A percentile compares a stretch with the other conserved stretches of the same genome.
These are phyloP conservation scores for Glycine soja DNA, from an alignment of 306 rosid genomes.

Conservation along the genomic window DNA sequence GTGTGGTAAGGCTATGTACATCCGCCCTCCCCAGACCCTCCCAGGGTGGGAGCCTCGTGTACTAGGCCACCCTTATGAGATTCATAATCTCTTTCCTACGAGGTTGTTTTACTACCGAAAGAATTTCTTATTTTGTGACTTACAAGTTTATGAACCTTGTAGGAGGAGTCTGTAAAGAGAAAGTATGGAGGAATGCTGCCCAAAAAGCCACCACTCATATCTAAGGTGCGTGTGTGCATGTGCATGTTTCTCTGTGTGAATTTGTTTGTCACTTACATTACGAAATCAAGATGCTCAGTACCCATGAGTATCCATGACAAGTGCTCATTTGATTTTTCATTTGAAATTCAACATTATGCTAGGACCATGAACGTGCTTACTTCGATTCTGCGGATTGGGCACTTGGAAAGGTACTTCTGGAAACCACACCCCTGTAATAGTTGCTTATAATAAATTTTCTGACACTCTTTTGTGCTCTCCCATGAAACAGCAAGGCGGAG, in stretches of 20 bases:
- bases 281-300: background rate
- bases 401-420: conserved; percentile 85
- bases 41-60: background rate
- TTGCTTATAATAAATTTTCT: conserved; percentile 43
- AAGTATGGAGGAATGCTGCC: conserved; percentile 92
- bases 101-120: background rate
- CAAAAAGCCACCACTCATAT: conserved; percentile 89
- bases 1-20: no score
- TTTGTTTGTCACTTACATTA: conserved; percentile 5
- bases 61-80: background rate
- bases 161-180: conserved; percentile 86
- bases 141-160: conserved; percentile 46
- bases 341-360: conserved; percentile 47
- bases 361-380: conserved; percentile 99
- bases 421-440: conserved; percentile 16
- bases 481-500: conserved; percentile 83
- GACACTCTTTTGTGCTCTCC: conserved; percentile 37
- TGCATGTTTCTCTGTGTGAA: conserved; percentile 14
- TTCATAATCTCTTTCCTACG: background rate
- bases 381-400: conserved; percentile 99
- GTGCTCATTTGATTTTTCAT: conserved; percentile 1
- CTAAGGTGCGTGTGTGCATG: conserved; percentile 62
- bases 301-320: no score
- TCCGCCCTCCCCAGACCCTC: background rate
- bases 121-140: conserved; percentile 42